Percentiles rank a stretch among this genome's conserved stretches.
These are phyloP conservation scores for Hanseniaspora nectarophila DNA, from an alignment of 805 yeast species.

Conservation along the genomic window DNA sequence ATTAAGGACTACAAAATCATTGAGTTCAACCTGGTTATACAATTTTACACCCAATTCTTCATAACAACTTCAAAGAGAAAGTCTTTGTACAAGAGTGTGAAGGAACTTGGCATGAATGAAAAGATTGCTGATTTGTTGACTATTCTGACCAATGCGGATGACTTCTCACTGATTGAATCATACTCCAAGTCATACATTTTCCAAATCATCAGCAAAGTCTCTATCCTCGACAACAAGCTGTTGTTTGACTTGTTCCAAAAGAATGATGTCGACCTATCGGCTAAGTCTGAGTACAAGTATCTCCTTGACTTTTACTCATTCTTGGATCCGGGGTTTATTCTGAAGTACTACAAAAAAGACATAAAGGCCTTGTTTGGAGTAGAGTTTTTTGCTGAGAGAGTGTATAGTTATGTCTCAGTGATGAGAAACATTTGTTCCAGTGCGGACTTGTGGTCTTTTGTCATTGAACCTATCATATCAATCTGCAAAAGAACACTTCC, in stretches of 20 bases:
- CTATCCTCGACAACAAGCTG: not conserved
- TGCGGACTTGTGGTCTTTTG: constrained; percentile 7
- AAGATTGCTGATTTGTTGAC: not conserved
- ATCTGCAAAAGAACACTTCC: constrained; percentile 5
- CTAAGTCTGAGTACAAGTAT: constrained; percentile 10
- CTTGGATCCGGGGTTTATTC: constrained; percentile 5
- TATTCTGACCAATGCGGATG: not conserved
- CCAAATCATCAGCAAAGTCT: constrained; percentile 8
- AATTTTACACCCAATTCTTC: constrained; percentile 10
- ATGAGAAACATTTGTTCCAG: constrained; percentile 5
- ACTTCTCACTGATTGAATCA: constrained; percentile 10
- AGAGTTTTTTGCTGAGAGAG: not conserved
- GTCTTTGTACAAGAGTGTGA: constrained; percentile 9
- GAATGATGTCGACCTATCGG: not conserved
- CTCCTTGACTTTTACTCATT: constrained; percentile 12
- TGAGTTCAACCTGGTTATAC: constrained; percentile 11
- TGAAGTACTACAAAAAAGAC: constrained; percentile 4
- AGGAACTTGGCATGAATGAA: not conserved
- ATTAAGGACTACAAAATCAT: constrained; percentile 4
- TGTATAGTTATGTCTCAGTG: constrained; percentile 1
- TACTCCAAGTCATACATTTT: constrained; percentile 12
- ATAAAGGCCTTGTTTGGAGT: not conserved
- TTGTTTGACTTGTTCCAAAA: not conserved
- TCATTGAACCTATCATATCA: constrained; percentile 10
- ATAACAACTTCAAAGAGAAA: constrained; percentile 4